phyloP scores from a whole-genome alignment of 176 grass and related monocot genomes.

The Musa troglodytarum region DNA sequence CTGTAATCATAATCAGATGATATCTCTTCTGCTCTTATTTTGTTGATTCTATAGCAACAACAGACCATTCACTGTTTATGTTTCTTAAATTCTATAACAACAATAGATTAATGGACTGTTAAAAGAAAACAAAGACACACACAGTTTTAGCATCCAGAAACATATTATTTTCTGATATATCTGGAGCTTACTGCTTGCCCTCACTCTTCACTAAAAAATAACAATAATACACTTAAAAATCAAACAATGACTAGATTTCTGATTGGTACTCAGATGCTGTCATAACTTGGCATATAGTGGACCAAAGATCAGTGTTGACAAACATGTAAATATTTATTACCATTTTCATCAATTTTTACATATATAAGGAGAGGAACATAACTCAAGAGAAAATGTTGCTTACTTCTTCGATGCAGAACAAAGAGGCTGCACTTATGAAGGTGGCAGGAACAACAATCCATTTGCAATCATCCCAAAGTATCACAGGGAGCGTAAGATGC shows the following conservation, averaged over 20 bases:
- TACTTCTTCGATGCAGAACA: conserved; percentile 99
- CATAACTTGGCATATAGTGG: too few species aligned
- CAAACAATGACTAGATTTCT: too few species aligned
- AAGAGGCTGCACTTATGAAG: conserved; percentile 78
- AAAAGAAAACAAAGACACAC: background rate
- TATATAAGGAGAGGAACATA: background rate
- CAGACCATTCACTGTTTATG: background rate
- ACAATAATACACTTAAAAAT: too few species aligned
- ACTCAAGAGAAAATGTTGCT: conserved; percentile 21
- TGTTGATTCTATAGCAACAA: background rate
- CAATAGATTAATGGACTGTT: background rate
- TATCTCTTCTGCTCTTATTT: background rate
- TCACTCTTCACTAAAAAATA: too few species aligned
- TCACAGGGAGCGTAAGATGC: conserved; percentile 88
- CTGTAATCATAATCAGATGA: too few species aligned
- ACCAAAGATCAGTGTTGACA: background rate
- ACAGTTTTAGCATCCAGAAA: background rate
- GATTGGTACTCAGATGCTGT: too few species aligned
- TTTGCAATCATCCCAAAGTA: conserved; percentile 92
- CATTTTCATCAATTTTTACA: background rate
- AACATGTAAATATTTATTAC: background rate
- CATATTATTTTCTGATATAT: too few species aligned
- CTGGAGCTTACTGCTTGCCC: too few species aligned
- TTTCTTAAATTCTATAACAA: background rate
- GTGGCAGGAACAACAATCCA: conserved; percentile 95